These are phyloP conservation scores for Nidula microcarpa DNA, from an alignment of 768 basidiomycete genomes.

Conservation along the genomic window DNA sequence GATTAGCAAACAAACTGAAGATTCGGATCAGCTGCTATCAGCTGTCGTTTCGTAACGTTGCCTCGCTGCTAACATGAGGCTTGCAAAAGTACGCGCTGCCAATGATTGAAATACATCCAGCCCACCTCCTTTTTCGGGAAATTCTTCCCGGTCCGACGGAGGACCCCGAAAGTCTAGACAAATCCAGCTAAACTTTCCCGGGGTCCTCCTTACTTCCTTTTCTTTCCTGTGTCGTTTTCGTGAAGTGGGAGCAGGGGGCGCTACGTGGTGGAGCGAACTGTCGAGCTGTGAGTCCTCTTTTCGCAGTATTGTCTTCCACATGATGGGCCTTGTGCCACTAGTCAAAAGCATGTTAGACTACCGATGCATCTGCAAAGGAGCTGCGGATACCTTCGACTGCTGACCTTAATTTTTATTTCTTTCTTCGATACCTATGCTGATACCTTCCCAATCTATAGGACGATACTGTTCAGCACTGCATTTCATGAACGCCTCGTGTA, in stretches of 20 bases:
- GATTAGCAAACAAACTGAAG: conserved; percentile 12
- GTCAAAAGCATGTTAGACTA: conserved; percentile 54
- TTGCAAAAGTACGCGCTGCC: conserved; percentile 1
- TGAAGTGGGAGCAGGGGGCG: too few relatives aligned
- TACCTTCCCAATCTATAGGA: too few relatives aligned
- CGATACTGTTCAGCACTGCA: too few relatives aligned
- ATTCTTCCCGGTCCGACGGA: conserved; percentile 4
- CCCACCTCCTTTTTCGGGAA: not conserved
- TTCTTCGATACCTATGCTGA: too few relatives aligned
- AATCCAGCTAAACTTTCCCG: conserved; percentile 1
- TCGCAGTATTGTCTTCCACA: conserved; percentile 5
- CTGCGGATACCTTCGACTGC: conserved; percentile 38
- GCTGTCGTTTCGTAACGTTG: conserved; percentile 17
- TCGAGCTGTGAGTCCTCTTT: not conserved
- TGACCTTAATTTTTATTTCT: conserved; percentile 10
- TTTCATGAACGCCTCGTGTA: too few relatives aligned
- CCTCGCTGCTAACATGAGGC: conserved; percentile 45
- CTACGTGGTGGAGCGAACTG: too few relatives aligned
- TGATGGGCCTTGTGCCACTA: conserved; percentile 36
- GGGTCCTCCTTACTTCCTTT: conserved; percentile 12
- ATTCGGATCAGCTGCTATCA: conserved; percentile 31
- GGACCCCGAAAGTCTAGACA: not conserved
- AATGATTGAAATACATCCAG: not conserved
- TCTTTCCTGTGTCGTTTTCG: conserved; percentile 3
- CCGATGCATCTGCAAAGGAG: conserved; percentile 34